phyloP scores from a whole-genome alignment of 345 rosid species.

The Microthlaspi erraticum region DNA sequence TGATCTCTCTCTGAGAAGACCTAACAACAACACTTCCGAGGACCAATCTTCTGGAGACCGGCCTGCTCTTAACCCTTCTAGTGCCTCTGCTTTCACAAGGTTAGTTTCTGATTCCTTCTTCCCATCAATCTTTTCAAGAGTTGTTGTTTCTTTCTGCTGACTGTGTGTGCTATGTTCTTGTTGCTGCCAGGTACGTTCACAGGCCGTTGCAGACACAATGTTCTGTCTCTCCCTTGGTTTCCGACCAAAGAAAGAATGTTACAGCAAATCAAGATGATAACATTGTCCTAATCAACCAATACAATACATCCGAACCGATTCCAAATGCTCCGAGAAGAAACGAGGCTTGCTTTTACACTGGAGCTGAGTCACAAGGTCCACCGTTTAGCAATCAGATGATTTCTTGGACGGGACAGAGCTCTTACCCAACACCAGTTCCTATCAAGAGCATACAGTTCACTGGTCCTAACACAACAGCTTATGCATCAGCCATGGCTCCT shows the following conservation, averaged over 20 bases:
- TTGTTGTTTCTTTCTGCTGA: constrained; percentile 33
- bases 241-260: constrained; percentile 35
- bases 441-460: constrained; percentile 49
- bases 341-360: constrained; percentile 20
- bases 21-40: constrained; percentile 46
- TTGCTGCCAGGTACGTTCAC: constrained; percentile 64
- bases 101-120: constrained; percentile 34
- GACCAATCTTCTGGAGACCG: constrained; percentile 55
- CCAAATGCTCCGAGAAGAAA: constrained; percentile 57
- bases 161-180: constrained; percentile 26
- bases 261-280: constrained; percentile 34
- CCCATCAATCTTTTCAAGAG: neutral
- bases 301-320: constrained; percentile 48
- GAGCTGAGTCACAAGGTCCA: constrained; percentile 29
- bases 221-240: constrained; percentile 43
- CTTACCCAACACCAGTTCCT: constrained; percentile 56
- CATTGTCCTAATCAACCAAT: constrained; percentile 32
- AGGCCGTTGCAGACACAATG: constrained; percentile 52
- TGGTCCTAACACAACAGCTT: constrained; percentile 44
- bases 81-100: constrained; percentile 89
- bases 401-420: constrained; percentile 51
- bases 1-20: constrained; percentile 80
- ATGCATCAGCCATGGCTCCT: constrained; percentile 51
- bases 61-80: constrained; percentile 66
- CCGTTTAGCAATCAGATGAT: constrained; percentile 43